Base-by-base conservation (phyloP, 169 alveolate species). In the Eimeria falciformis region DNA sequence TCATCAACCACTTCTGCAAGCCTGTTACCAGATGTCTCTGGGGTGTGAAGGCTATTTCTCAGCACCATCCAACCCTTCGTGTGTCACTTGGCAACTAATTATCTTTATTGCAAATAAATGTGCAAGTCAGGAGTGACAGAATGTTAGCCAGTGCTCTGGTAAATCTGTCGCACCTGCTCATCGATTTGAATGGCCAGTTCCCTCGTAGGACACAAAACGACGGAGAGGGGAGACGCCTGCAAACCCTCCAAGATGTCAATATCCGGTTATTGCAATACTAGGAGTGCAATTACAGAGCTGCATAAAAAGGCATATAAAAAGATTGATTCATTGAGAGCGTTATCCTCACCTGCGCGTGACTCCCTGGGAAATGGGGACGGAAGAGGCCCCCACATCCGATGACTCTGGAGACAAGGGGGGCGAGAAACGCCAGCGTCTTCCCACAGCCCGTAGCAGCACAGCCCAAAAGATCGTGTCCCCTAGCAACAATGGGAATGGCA, bases 361-460 rank as follows among this genome's bases (percentile, higher is more conserved):
- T 25, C 27, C 91, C 91, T 3, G 91, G 91, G 79, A 82, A 82
- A 78, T 53, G 66, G 37, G 91, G 91, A 3, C 91, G 29, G 79
- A 55, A 21, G 65, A 82, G 14, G 17, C 45, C 45, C 27, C 45
- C 58, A 18, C 21, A 9, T 0, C 37, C 18, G 46, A 82, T 56
- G 40, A 58, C 53, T 21, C 27, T 6, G 25, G 91, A 82, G n/a
- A 55, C 50, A 21, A 82, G 75, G 14, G 91, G 91, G 17, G 56
- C 81, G 25, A 82, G 12, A 23, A 82, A 82, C 0, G 91, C 91
- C 3, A 82, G 62, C 18, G 91, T 82, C 62, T 82, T 82, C 40
- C 91, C 91, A 40, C 81, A 27, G 9, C 91, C 91, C 5, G 91
- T 82, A 11, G 77, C 62, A 14, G 91, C 91, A 2, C 58, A 37